Evolutionary conservation across 192 early-diverging fungal species (phyloP).

Genomic region (Coemansia sp.): DNA sequence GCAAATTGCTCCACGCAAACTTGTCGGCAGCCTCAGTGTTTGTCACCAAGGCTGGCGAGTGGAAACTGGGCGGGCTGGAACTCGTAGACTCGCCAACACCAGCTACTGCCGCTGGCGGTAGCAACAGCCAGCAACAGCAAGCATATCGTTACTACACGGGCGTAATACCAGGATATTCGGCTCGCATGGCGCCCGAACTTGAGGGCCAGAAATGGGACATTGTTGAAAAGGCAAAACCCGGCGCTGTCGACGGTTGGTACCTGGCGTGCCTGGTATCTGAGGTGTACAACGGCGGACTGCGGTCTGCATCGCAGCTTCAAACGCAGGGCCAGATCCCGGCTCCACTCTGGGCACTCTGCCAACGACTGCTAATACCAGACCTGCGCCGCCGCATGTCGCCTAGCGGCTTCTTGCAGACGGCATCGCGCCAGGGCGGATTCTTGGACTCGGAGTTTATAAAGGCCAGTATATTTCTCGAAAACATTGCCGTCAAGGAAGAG

Average conservation of each 20-base stretch:
- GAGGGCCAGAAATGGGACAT: conserved; percentile 32
- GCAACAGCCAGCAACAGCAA: conserved; percentile 34
- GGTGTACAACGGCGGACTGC: conserved; percentile 70
- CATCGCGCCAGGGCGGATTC: conserved; percentile 63
- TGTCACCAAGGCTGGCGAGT: conserved; percentile 90
- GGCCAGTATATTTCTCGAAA: conserved; percentile 87
- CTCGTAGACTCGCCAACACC: conserved; percentile 60
- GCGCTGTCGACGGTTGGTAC: conserved; percentile 80
- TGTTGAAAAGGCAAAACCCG: conserved; percentile 21
- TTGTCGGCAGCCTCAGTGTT: conserved; percentile 78
- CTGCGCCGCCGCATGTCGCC: conserved; percentile 67
- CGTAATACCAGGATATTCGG: conserved; percentile 41
- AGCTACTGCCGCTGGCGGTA: conserved; percentile 42
- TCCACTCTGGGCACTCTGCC: conserved; percentile 63
- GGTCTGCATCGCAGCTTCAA: conserved; percentile 54
- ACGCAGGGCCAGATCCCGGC: conserved; percentile 64
- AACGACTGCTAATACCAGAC: conserved; percentile 62
- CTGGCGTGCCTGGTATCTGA: conserved; percentile 83
- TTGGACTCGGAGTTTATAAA: conserved; percentile 85
- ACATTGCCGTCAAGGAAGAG: conserved; percentile 89
- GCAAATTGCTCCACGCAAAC: conserved; percentile 86
- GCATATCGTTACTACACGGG: conserved; percentile 27
- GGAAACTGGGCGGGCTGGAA: conserved; percentile 93
- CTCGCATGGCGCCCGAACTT: conserved; percentile 46
- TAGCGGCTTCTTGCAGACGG: conserved; percentile 70